phyloP scores from a whole-genome alignment of 2,329 filamentous ascomycete species.

The Scleromitrula shiraiana region DNA sequence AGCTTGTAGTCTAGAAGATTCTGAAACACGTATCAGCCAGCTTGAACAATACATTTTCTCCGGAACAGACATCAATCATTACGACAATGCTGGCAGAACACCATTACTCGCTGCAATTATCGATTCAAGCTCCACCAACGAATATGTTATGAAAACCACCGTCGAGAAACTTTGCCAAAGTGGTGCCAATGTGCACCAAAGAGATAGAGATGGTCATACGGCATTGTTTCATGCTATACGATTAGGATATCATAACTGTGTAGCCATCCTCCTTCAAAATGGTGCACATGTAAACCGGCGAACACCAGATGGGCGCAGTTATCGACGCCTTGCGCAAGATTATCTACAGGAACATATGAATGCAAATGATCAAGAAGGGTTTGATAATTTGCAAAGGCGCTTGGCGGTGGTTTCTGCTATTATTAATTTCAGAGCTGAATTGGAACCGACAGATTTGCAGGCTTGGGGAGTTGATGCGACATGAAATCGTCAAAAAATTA shows the following conservation, averaged over 20 bases:
- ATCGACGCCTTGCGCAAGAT: background rate
- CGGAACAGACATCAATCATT: constrained; percentile 6
- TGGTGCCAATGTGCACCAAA: constrained; percentile 1
- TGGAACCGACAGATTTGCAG: background rate
- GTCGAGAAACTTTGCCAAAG: background rate
- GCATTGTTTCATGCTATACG: constrained; percentile 4
- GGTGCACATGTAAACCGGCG: constrained; percentile 3
- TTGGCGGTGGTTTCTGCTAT: background rate
- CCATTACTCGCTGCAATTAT: constrained; percentile 4
- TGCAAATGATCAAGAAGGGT: background rate
- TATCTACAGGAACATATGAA: background rate
- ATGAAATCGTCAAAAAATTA: no score
- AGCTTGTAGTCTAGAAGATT: constrained; percentile 1
- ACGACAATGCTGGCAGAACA: constrained; percentile 4
- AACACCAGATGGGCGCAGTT: background rate
- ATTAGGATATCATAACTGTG: constrained; percentile 6
- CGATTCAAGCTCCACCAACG: background rate
- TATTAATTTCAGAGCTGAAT: background rate
- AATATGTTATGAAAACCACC: background rate
- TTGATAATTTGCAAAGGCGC: background rate
- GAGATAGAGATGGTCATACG: constrained; percentile 2
- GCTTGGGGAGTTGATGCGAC: background rate
- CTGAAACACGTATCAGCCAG: background rate
- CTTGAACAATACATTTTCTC: background rate
- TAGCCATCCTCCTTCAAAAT: constrained; percentile 2